These are phyloP conservation scores for Prunus armeniaca DNA, from an alignment of 306 rosid species.

Conservation along the genomic window DNA sequence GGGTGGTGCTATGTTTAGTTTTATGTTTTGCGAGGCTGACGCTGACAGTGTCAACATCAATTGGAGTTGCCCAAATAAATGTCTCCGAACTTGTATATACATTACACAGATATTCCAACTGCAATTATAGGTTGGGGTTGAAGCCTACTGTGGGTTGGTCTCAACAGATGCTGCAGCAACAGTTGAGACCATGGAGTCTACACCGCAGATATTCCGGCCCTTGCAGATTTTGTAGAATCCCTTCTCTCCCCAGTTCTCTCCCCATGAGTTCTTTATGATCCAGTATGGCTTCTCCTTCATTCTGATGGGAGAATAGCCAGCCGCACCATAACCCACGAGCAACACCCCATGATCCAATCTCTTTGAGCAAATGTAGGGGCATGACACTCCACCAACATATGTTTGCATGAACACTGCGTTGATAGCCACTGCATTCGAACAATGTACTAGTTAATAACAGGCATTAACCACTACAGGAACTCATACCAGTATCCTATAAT, in stretches of 20 bases:
- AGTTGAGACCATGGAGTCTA: conserved; percentile 79
- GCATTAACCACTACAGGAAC: background rate
- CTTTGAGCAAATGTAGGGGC: conserved; percentile 88
- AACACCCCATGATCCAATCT: conserved; percentile 77
- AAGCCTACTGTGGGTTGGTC: conserved; percentile 26
- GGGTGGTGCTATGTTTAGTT: background rate
- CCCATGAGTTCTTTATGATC: conserved; percentile 97
- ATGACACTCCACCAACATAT: conserved; percentile 83
- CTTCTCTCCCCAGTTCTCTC: conserved; percentile 88
- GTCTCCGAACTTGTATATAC: background rate
- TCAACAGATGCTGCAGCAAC: conserved; percentile 54
- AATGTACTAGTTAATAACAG: background rate
- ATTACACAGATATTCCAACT: background rate
- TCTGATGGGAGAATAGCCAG: conserved; percentile 66
- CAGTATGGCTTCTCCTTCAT: conserved; percentile 89
- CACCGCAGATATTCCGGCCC: conserved; percentile 88
- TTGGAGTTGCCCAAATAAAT: conserved; percentile 8
- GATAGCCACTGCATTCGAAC: conserved; percentile 69
- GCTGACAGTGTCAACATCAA: background rate
- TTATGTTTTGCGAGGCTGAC: background rate
- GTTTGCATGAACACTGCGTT: conserved; percentile 97
- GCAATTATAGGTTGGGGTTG: background rate
- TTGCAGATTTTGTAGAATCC: conserved; percentile 86
- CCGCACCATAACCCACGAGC: conserved; percentile 79
- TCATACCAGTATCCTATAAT: background rate